A percentile compares a stretch with the other conserved stretches of the same genome.
Evolutionary conservation across 306 rosid species (phyloP).

Genomic region (Comarum palustre): DNA sequence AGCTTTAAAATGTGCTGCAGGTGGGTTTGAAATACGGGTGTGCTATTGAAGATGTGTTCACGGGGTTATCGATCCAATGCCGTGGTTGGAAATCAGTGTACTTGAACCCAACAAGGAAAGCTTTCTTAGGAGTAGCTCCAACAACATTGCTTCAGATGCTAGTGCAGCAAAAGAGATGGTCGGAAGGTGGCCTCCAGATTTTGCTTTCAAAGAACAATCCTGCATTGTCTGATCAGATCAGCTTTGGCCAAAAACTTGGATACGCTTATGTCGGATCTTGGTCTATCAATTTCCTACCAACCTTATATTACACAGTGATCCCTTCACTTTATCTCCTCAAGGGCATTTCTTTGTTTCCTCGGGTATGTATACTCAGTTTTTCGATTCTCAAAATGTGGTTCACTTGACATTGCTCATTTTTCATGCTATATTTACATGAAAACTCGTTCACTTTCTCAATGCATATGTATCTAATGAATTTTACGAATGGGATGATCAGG

Average conservation of each 20-base stretch:
- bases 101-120: background rate
- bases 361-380: background rate
- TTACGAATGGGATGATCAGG: conserved; percentile 38
- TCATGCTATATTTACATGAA: background rate
- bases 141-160: background rate
- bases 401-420: too few relatives aligned
- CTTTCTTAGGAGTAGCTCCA: background rate
- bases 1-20: background rate
- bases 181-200: background rate
- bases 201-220: background rate
- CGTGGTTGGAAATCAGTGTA: background rate
- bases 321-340: background rate
- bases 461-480: background rate
- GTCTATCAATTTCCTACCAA: background rate
- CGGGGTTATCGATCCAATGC: background rate
- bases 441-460: background rate
- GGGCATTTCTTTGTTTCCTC: background rate
- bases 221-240: background rate
- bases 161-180: background rate
- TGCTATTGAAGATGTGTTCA: background rate
- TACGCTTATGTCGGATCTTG: background rate
- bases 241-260: background rate
- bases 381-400: too few relatives aligned
- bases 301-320: background rate
- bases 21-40: background rate